A percentile compares a stretch with the other conserved stretches of the same genome.
These are phyloP conservation scores for Samsoniella hepiali DNA, from an alignment of 2,329 filamentous ascomycete genomes.

Conservation along the genomic window DNA sequence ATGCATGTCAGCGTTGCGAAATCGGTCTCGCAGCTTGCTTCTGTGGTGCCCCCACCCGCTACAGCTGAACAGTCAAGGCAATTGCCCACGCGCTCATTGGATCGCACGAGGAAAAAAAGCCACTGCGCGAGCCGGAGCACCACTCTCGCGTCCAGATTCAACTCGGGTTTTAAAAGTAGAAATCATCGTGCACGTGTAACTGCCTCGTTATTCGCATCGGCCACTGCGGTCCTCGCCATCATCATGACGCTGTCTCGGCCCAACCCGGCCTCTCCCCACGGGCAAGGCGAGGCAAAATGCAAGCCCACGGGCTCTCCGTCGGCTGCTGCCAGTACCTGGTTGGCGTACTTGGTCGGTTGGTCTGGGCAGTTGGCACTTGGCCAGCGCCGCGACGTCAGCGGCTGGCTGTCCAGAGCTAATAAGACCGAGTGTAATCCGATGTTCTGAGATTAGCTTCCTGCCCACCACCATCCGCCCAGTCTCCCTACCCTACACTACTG, in stretches of 20 bases:
- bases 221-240: neutral
- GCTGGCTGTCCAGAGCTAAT: neutral
- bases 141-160: too few species aligned
- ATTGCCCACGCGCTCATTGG: neutral
- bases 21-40: too few species aligned
- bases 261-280: neutral
- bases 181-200: neutral
- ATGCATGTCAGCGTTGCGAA: neutral
- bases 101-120: neutral
- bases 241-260: neutral
- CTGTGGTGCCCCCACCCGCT: too few species aligned
- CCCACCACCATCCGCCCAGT: too few species aligned
- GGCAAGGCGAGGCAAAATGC: neutral
- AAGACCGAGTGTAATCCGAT: too few species aligned
- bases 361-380: too few species aligned
- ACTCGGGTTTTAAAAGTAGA: neutral
- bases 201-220: neutral
- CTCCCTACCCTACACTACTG: too few species aligned
- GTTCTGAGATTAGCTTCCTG: too few species aligned
- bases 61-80: neutral
- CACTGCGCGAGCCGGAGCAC: neutral
- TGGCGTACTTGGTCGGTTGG: neutral
- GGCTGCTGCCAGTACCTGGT: neutral
- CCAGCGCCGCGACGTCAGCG: conserved; percentile 1
- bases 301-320: neutral